These are phyloP conservation scores for Russula compacta DNA, from an alignment of 768 basidiomycete genomes.

Conservation along the genomic window DNA sequence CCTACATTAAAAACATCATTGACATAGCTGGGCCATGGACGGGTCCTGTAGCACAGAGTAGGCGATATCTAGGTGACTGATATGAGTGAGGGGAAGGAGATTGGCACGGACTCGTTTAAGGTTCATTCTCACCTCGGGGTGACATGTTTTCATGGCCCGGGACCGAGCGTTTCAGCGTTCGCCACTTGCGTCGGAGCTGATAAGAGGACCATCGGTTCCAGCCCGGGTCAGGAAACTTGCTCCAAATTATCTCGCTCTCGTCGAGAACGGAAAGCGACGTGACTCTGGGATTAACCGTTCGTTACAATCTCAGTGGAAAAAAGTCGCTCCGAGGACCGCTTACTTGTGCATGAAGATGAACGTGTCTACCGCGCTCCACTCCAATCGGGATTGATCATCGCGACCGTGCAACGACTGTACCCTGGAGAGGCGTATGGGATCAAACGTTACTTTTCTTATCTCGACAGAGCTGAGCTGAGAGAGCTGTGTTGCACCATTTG, in stretches of 20 bases:
- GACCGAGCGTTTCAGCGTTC: background rate
- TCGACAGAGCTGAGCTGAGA: background rate
- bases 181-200: conserved; percentile 7
- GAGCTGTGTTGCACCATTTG: background rate
- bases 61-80: background rate
- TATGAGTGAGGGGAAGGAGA: background rate
- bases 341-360: conserved; percentile 12
- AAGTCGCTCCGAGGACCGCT: background rate
- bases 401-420: conserved; percentile 10
- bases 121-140: background rate
- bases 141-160: background rate
- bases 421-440: background rate
- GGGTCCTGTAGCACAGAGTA: background rate
- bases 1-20: too few relatives aligned
- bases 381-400: background rate
- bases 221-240: conserved; percentile 9
- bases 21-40: too few relatives aligned
- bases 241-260: conserved; percentile 9
- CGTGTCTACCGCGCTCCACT: background rate
- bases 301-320: too few relatives aligned
- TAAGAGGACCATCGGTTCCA: conserved; percentile 4
- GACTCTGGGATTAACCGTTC: background rate
- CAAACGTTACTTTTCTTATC: background rate
- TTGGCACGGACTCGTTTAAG: background rate
- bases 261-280: conserved; percentile 2